Evolutionary conservation across 2,329 filamentous ascomycete genomes (phyloP), one percentile per base, ranked within the genome.

Genomic region (Drechslerella coelobrocha): DNA sequence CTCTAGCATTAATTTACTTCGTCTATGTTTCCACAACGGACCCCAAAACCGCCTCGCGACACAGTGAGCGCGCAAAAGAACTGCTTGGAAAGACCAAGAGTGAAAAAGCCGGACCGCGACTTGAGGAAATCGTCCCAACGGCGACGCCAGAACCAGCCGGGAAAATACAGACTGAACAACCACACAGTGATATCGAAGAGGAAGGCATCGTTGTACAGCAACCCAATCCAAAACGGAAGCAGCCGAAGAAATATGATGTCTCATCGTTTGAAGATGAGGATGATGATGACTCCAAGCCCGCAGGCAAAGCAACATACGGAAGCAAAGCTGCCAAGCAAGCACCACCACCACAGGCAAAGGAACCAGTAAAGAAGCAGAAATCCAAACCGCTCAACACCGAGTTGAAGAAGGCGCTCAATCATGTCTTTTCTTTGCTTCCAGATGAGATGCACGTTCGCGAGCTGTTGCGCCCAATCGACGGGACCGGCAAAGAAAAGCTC

Each of bases 401-500:
- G 2, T 73, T 78, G 34, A 68, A 73, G 39, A 57, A 68, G 17
- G 74, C 76, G 17, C 60, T 77, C 8, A 59, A 74, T 10, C 73
- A 76, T 23, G 45, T 78, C 19, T 74, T 77, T 34, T 72, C 74
- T 45, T 60, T 78, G 26, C 72, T 77, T 0, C 78, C 78, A 2
- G 76, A 78, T 59, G 78, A 79, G 48, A 74, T 78, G 10, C 75
- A 76, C 51, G 76, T 78, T 72, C 78, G 77, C 43, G 78, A 78
- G 23, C 74, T 81, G 7, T 74, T 81, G 1, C 76, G 78, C 3
- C 77, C 78, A 2, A 78, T 81, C 47, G 75, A 79, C 17, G 74
- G 75, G 2, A 79, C 79, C 1, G 80, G 80, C 26, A 78, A 80
- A 56, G 76, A 78, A 53, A 77, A 78, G 53, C 76, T 81, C 37